Conservation (phyloP, 116 monocot species). For the Trichopus zeylanicus region DNA sequence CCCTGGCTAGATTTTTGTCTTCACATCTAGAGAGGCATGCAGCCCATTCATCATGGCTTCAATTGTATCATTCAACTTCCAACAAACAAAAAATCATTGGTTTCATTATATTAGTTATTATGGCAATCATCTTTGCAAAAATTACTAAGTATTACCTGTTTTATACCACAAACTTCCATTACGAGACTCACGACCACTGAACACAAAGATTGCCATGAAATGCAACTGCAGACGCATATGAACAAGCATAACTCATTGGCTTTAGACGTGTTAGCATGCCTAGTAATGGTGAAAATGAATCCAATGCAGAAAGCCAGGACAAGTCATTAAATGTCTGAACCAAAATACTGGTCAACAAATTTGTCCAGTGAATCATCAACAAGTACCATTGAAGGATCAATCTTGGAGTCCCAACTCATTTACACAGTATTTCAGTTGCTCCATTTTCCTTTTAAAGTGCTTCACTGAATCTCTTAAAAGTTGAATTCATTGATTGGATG, state of each 20-base stretch:
- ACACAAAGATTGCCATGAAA: slow-evolving; percentile 50
- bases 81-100: neutral
- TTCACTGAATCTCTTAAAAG: neutral
- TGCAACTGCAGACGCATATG: slow-evolving; percentile 54
- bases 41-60: slow-evolving; percentile 37
- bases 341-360: slow-evolving; percentile 10
- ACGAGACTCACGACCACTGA: slow-evolving; percentile 58
- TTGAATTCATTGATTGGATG: neutral
- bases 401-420: neutral
- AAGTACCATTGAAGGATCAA: neutral
- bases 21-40: slow-evolving; percentile 21
- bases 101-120: neutral
- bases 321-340: slow-evolving; percentile 31
- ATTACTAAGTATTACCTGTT: slow-evolving; percentile 31
- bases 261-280: slow-evolving; percentile 44
- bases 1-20: slow-evolving; percentile 60
- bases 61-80: slow-evolving; percentile 79
- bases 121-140: neutral
- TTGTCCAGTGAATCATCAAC: slow-evolving; percentile 23
- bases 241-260: slow-evolving; percentile 54
- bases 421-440: neutral
- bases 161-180: slow-evolving; percentile 33
- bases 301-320: slow-evolving; percentile 58
- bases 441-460: neutral
- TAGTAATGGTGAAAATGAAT: slow-evolving; percentile 50